Conservation (phyloP, 1,139 yeast species). For the Candida albicans region DNA sequence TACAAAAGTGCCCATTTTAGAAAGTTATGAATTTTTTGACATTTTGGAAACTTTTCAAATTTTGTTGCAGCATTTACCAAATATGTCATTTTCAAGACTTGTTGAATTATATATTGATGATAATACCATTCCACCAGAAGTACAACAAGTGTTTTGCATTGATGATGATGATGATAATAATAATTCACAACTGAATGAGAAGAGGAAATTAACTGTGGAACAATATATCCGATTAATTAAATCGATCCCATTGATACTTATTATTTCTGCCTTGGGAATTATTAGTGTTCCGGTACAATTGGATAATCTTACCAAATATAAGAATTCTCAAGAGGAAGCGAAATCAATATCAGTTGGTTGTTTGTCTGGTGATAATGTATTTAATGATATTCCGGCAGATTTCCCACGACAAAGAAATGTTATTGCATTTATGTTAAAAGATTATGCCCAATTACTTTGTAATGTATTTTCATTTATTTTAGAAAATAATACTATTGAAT, state of each 20-base stretch:
- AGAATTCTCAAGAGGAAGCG: slow-evolving; percentile 32
- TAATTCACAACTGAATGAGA: too few species aligned
- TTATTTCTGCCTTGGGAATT: slow-evolving; percentile 37
- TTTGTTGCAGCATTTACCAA: slow-evolving; percentile 20
- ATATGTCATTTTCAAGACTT: slow-evolving; percentile 23
- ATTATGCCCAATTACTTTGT: slow-evolving; percentile 25
- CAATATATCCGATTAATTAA: slow-evolving; percentile 26
- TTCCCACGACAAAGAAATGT: slow-evolving; percentile 23
- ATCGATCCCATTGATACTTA: slow-evolving; percentile 29
- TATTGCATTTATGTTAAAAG: slow-evolving; percentile 25
- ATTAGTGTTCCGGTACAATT: slow-evolving; percentile 34
- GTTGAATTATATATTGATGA: slow-evolving; percentile 20
- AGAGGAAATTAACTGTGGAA: slow-evolving; percentile 17
- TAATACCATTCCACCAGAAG: slow-evolving; percentile 10
- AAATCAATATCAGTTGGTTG: slow-evolving; percentile 21
- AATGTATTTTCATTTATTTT: slow-evolving; percentile 26
- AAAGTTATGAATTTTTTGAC: slow-evolving; percentile 32
- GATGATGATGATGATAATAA: too few species aligned
- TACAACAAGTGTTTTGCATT: slow-evolving; percentile 16
- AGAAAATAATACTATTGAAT: slow-evolving; percentile 21
- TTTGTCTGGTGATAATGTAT: slow-evolving; percentile 12
- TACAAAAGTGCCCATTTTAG: slow-evolving; percentile 37
- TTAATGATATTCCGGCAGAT: slow-evolving; percentile 14
- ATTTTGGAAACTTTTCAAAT: slow-evolving; percentile 30
- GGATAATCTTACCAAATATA: slow-evolving; percentile 32